These are phyloP conservation scores for Candida glucosophila DNA, from an alignment of 1,139 yeast genomes.

Conservation along the genomic window DNA sequence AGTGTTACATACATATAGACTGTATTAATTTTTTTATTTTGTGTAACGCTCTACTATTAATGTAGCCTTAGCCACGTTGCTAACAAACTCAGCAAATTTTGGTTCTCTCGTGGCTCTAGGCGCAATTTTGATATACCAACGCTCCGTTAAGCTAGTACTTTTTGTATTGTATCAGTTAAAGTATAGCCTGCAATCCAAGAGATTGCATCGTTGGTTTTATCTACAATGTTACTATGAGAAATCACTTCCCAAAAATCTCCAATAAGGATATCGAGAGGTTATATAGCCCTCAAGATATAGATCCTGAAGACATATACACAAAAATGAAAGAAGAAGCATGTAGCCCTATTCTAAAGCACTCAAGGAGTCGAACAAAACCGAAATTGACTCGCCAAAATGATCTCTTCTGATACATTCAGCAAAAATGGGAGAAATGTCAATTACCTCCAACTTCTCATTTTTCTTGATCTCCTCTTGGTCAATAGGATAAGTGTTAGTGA, in stretches of 20 bases:
- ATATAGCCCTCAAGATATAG: no score
- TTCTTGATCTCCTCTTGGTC: slow-evolving; percentile 48
- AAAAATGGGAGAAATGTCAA: slow-evolving; percentile 89
- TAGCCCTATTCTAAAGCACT: slow-evolving; percentile 45
- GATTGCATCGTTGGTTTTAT: slow-evolving; percentile 52
- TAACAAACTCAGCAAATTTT: no score
- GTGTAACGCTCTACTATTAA: no score
- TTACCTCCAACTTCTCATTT: slow-evolving; percentile 65
- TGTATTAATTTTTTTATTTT: no score
- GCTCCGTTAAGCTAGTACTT: slow-evolving; percentile 56
- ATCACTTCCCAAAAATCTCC: no score
- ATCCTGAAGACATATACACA: no score
- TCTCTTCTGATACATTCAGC: slow-evolving; percentile 98
- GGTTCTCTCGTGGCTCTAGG: no score
- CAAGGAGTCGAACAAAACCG: slow-evolving; percentile 82
- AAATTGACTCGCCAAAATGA: slow-evolving; percentile 94
- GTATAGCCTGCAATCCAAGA: slow-evolving; percentile 50
- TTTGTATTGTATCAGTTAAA: slow-evolving; percentile 15
- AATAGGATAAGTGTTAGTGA: slow-evolving; percentile 93
- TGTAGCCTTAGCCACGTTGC: no score
- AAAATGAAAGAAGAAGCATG: background rate
- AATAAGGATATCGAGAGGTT: no score
- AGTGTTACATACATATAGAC: no score
- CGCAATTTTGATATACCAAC: slow-evolving; percentile 38
- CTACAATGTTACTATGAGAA: no score